These are phyloP conservation scores for Apophysomyces variabilis DNA, from an alignment of 371 early-diverging fungal species.

Conservation along the genomic window DNA sequence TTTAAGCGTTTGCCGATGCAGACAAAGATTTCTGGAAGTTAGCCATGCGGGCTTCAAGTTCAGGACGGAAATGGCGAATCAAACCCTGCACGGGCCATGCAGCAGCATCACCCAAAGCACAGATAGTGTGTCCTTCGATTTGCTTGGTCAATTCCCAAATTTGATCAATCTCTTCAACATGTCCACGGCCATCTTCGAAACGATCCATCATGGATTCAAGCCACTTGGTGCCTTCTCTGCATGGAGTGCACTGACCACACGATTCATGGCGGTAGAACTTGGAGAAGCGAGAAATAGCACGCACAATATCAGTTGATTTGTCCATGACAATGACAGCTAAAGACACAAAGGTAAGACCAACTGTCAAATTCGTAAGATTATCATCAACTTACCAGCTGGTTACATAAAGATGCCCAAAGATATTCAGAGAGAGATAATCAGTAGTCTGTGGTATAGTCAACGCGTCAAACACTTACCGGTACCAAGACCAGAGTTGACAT, in stretches of 20 bases:
- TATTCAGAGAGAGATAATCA: background rate
- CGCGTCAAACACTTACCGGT: constrained; percentile 62
- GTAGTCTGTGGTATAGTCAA: background rate
- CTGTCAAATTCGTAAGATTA: background rate
- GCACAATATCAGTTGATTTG: constrained; percentile 80
- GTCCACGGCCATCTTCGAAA: constrained; percentile 89
- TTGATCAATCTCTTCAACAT: constrained; percentile 86
- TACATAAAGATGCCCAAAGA: background rate
- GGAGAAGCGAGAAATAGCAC: constrained; percentile 89
- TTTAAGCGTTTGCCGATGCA: constrained; percentile 4
- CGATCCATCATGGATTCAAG: constrained; percentile 94
- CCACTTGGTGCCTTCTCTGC: constrained; percentile 97
- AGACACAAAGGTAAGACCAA: background rate
- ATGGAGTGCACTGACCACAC: constrained; percentile 99
- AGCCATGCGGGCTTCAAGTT: constrained; percentile 87
- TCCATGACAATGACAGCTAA: constrained; percentile 96
- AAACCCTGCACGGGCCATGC: constrained; percentile 97
- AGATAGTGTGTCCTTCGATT: constrained; percentile 98
- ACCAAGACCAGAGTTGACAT: constrained; percentile 93
- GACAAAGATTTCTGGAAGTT: constrained; percentile 45
- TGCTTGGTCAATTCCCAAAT: constrained; percentile 88
- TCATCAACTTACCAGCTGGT: constrained; percentile 36
- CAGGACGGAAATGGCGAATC: constrained; percentile 94
- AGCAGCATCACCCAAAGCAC: constrained; percentile 98
- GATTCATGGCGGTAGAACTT: constrained; percentile 97